Percentiles rank a stretch among this genome's conserved stretches.
Evolutionary conservation across 176 grass and related monocot species (phyloP).

Genomic region (Oryza nivara): DNA sequence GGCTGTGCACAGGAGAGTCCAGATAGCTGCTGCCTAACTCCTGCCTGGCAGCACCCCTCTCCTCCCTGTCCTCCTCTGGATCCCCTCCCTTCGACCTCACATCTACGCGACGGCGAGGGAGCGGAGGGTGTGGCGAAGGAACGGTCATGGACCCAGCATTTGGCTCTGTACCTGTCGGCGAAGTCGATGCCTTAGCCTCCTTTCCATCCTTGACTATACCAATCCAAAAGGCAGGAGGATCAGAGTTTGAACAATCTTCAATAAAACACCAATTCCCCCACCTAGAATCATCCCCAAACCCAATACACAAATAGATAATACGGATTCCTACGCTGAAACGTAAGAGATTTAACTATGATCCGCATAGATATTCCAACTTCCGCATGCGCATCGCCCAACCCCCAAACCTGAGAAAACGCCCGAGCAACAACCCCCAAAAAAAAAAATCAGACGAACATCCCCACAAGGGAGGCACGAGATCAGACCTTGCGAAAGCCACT

Average conservation of each 20-base stretch:
- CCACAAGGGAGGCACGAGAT: slow-evolving; percentile 5
- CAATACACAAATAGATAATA: not conserved
- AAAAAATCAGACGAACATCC: not conserved
- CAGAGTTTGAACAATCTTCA: slow-evolving; percentile 16
- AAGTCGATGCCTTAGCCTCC: slow-evolving; percentile 42
- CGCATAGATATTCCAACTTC: slow-evolving; percentile 47
- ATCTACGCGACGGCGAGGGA: slow-evolving; percentile 41
- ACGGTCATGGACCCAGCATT: slow-evolving; percentile 54
- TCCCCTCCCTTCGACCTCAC: slow-evolving; percentile 40
- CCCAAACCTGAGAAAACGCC: slow-evolving; percentile 3
- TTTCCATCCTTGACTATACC: slow-evolving; percentile 57
- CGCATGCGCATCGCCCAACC: slow-evolving; percentile 30
- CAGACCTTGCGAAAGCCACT: slow-evolving; percentile 98
- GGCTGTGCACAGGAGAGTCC: slow-evolving; percentile 63
- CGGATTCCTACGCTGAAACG: not conserved
- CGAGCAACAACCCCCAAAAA: not conserved
- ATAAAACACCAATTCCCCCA: slow-evolving; percentile 1
- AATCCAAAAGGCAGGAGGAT: slow-evolving; percentile 41
- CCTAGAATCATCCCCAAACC: slow-evolving; percentile 18
- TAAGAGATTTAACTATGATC: not conserved
- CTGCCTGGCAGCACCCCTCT: slow-evolving; percentile 12
- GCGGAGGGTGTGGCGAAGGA: slow-evolving; percentile 51
- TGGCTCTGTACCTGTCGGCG: slow-evolving; percentile 41
- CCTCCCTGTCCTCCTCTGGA: slow-evolving; percentile 45
- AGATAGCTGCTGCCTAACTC: slow-evolving; percentile 52